Evolutionary conservation across 169 alveolate genomes (phyloP), one percentile per base, ranked within the genome.

Genomic region (Plasmodium yoelii): DNA sequence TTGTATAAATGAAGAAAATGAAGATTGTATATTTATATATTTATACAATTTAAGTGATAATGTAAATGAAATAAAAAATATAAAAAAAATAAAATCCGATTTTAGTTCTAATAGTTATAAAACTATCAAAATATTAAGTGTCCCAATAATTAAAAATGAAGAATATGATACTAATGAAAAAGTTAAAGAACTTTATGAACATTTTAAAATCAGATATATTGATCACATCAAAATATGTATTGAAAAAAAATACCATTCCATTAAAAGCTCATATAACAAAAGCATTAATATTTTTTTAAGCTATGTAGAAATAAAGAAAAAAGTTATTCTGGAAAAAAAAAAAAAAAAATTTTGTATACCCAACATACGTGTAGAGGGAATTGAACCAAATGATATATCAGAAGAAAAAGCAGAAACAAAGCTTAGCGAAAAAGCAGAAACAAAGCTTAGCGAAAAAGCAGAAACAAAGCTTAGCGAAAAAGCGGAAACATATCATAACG

Each of bases 201-300:
- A 82, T n/a, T 82, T 82, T 46, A 67, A 82, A 56, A 65, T 57
- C 19, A 24, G 90, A 15, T 82, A 82, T 19, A 61, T 44, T 15
- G 90, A 82, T 82, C 70, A 67, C 51, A 9, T 82, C 34, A 82
- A 82, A 67, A 82, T 82, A 55, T 82, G 90, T 67, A 82, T 82
- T 39, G 90, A 60, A 82, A 82, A 82, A 61, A 82, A 61, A 56
- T 82, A 67, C 39, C 42, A 28, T 51, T 8, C 68, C 47, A 82
- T 82, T 26, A 82, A 67, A 56, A 82, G 51, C 44, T 80, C 84
- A 6, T 82, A 67, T 47, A 82, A 59, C 42, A 82, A 82, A 82
- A 34, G 90, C 49, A 26, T 82, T 51, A 68, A 69, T 18, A 67
- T 53, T 26, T 82, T 82, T 67, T 67, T 82, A 65, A 53, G 44